Base-by-base conservation (phyloP, 441 rosid species). In the Geranium incanum region DNA sequence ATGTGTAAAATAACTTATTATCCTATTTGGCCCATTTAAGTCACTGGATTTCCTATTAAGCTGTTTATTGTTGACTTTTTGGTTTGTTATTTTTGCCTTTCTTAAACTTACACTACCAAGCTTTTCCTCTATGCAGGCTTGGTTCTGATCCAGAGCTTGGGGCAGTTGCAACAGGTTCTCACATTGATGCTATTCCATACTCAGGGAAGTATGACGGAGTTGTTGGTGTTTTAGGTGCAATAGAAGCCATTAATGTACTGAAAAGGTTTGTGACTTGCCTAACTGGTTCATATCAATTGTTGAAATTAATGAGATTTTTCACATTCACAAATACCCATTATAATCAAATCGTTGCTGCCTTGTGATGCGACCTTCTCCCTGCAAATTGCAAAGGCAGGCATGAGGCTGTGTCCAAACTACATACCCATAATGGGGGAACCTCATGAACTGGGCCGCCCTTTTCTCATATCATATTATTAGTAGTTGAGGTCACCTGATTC, bases 201-300 rank as follows among this genome's bases (percentile, higher is more conserved):
- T 91, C 97, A 0, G 97, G 98, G 57, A 93, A 91, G 81, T 93
- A 84, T 78, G 98, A 91, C 79, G 97, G 98, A 13, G 97, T 91
- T 60, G 93, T 91, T 23, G 98, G 98, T 80, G 96, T 93, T 80
- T 79, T 93, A 73, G 97, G 97, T 76, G 97, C 98, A 38, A 82
- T 93, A 55, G 98, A 91, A 85, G 92, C 96, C 75, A 86, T 89
- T 75, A 93, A 88, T 76, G 89, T 86, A 12, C 86, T 93, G 7
- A 87, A 86, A 80, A 88, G 97, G 98, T 91, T 55, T 38, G 48
- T 12, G 5, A 45, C 16, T 50, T 68, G 55, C 68, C 21, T 66
- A 66, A 68, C 60, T 28, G 23, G 39, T 74, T 28, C 67, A 21
- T 63, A 23, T 36, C 21, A 23, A 16, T 57, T 38, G 75, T 68